A percentile compares a stretch with the other conserved stretches of the same genome.
These are phyloP conservation scores for Colletotrichum lindemuthianum DNA, from an alignment of 2,329 filamentous ascomycete species.

Conservation along the genomic window DNA sequence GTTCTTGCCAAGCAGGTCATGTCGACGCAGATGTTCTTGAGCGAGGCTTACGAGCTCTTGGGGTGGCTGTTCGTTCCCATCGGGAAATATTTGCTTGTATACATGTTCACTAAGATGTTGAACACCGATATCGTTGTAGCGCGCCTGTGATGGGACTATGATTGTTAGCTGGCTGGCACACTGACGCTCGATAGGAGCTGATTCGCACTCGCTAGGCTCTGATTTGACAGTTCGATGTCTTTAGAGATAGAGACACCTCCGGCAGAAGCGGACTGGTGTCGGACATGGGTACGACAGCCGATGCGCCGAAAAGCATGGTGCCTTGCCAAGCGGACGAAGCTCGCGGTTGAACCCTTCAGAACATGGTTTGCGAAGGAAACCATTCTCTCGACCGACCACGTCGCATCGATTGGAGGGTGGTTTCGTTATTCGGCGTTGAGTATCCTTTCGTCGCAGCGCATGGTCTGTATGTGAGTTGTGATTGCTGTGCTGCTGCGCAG, in stretches of 20 bases:
- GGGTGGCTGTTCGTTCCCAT: slow-evolving; percentile 65
- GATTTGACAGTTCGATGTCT: slow-evolving; percentile 27
- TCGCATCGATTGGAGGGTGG: slow-evolving; percentile 4
- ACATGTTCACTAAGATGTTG: slow-evolving; percentile 91
- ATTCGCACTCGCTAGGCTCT: slow-evolving; percentile 54
- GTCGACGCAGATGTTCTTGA: slow-evolving; percentile 81
- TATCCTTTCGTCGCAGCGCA: not conserved
- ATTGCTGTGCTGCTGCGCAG: slow-evolving; percentile 40
- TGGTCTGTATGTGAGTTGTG: slow-evolving; percentile 39
- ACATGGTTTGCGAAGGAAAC: slow-evolving; percentile 41
- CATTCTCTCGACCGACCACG: slow-evolving; percentile 26
- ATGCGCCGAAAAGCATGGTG: slow-evolving; percentile 54
- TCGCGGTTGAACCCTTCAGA: slow-evolving; percentile 53
- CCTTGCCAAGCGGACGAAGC: slow-evolving; percentile 63
- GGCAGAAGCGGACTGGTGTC: slow-evolving; percentile 56
- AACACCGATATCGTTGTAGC: slow-evolving; percentile 93
- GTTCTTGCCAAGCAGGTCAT: slow-evolving; percentile 91
- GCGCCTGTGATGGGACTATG: slow-evolving; percentile 64
- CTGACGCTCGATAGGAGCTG: not conserved
- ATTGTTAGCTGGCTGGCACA: slow-evolving; percentile 23
- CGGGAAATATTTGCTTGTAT: slow-evolving; percentile 83
- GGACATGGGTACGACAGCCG: slow-evolving; percentile 48
- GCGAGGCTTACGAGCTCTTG: slow-evolving; percentile 82
- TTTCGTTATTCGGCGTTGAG: not conserved
- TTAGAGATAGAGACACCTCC: slow-evolving; percentile 34